Evolutionary conservation across 139 green algal genomes (phyloP).

Genomic region (Chlorella sp.): DNA sequence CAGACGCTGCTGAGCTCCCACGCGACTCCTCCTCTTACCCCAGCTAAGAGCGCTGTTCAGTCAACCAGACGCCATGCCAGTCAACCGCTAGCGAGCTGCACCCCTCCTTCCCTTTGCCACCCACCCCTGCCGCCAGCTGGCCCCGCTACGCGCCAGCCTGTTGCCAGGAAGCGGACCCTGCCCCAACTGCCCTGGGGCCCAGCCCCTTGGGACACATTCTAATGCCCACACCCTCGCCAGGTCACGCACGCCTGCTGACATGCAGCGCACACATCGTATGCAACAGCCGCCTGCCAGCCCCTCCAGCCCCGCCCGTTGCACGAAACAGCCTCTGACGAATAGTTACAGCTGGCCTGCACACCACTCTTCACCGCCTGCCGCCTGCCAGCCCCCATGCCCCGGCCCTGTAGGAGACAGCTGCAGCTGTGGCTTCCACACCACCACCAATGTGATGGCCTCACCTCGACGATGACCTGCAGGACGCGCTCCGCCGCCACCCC

Average conservation of each 20-base stretch:
- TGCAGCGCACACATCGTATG: background rate
- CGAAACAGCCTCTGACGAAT: no score
- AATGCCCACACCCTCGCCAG: no score
- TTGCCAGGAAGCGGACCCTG: no score
- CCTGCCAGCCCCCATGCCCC: background rate
- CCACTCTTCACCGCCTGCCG: background rate
- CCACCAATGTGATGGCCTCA: constrained; percentile 32
- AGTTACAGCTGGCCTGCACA: no score
- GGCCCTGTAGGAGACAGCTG: background rate
- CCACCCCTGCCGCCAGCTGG: no score
- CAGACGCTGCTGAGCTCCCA: no score
- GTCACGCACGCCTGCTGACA: background rate
- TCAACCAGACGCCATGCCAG: background rate
- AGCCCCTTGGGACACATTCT: no score
- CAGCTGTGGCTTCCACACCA: background rate
- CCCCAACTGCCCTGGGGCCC: no score
- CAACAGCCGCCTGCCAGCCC: background rate
- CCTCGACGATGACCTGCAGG: constrained; percentile 87
- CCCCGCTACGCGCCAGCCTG: no score
- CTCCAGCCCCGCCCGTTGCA: background rate
- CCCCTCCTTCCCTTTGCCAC: no score
- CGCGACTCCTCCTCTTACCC: background rate
- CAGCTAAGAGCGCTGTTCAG: background rate
- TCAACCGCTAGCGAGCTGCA: no score
- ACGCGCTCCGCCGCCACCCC: constrained; percentile 84